Evolutionary conservation across 805 yeast genomes (phyloP), one percentile per base, ranked within the genome.

Genomic region (Kuraishia hungarica): DNA sequence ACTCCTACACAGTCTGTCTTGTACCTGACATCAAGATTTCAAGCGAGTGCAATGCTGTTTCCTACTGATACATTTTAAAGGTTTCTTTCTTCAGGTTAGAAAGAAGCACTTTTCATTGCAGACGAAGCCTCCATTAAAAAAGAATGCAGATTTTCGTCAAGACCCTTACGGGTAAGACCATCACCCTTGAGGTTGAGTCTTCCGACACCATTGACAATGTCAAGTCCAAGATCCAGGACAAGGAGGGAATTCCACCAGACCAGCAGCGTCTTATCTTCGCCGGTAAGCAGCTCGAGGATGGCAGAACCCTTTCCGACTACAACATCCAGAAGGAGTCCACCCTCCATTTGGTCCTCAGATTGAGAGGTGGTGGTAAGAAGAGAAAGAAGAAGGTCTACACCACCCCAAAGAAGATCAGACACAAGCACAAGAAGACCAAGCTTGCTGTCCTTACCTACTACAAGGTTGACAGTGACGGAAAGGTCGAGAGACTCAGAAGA

Each of bases 351-450:
- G 97, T 92, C 68, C 82, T 92, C 63, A 92, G 97, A 86, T 86
- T 91, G 79, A 89, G 97, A 85, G 97, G 73, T 69, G 96, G 96
- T 84, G 97, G 97, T 84, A 94, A 92, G 89, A 94, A 94, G 94
- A 93, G 97, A 87, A 94, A 94, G 94, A 94, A 94, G 97, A 93
- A 93, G 96, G 97, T 91, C 76, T 94, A 93, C 93, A 93, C 98
- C 82, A 93, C 98, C 75, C 99, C 99, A 84, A 94, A 94, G 92
- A 96, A 92, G 88, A 89, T 94, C 83, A 89, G 81, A 83, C 98
- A 94, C 96, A 92, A 91, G 88, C 97, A 90, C 88, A 94, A 89
- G 89, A 94, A 93, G 86, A 89, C 89, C 81, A 94, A 94, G 89
- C 85, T 94, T 74, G 98, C 97, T 79, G 97, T 94, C 78, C 88